Evolutionary conservation across 1,284 basidiomycete genomes (phyloP).

Genomic region (Filobasidium uniguttulatum): DNA sequence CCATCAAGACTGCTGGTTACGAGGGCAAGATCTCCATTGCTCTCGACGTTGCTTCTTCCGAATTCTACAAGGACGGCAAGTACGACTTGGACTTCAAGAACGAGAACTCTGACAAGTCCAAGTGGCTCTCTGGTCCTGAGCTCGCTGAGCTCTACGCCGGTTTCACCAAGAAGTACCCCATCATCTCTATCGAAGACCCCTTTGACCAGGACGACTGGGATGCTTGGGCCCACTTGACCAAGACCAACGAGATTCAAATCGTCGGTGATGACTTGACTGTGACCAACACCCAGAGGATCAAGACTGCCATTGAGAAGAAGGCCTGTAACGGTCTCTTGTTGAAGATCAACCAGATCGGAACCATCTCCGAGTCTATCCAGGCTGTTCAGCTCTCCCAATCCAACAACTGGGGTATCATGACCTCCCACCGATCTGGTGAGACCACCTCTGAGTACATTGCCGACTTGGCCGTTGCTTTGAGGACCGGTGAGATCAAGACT

Average conservation of each 20-base stretch:
- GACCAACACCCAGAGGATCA: slow-evolving; percentile 95
- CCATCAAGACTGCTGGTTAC: slow-evolving; percentile 96
- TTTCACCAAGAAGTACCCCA: slow-evolving; percentile 84
- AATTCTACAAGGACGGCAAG: slow-evolving; percentile 99
- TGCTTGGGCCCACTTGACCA: slow-evolving; percentile 88
- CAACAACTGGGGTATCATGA: slow-evolving; percentile 98
- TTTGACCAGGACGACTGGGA: slow-evolving; percentile 99
- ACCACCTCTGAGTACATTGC: slow-evolving; percentile 94
- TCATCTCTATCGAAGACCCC: slow-evolving; percentile 94
- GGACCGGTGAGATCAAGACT: slow-evolving; percentile 78
- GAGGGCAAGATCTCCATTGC: slow-evolving; percentile 98
- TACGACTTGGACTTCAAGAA: slow-evolving; percentile 96
- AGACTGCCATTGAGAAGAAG: slow-evolving; percentile 99
- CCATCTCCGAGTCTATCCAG: slow-evolving; percentile 86
- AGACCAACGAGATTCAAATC: slow-evolving; percentile 51
- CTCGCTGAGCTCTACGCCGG: slow-evolving; percentile 85
- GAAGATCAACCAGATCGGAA: slow-evolving; percentile 99
- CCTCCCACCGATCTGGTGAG: slow-evolving; percentile 97
- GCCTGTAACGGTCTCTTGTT: slow-evolving; percentile 97
- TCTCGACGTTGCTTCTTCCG: slow-evolving; percentile 96
- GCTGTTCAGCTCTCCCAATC: slow-evolving; percentile 86
- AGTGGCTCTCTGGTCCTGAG: slow-evolving; percentile 87
- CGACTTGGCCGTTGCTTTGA: slow-evolving; percentile 89
- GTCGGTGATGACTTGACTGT: slow-evolving; percentile 61
- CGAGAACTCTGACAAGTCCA: slow-evolving; percentile 92